Base-by-base conservation (phyloP, 179 eudicot species). In the Monotropa hypopitys region DNA sequence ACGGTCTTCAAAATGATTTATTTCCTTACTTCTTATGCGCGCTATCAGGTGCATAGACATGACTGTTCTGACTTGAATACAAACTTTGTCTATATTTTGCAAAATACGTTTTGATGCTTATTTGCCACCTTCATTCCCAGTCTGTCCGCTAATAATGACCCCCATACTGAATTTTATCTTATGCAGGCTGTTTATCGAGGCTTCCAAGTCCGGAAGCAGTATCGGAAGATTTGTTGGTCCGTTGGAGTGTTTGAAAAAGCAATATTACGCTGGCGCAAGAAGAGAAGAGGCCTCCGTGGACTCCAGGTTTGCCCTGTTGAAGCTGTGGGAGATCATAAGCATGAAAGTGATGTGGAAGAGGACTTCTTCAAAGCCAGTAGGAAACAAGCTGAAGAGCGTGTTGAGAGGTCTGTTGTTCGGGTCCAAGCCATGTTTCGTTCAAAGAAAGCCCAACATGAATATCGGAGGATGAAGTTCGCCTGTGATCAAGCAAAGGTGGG, bases 391-490 rank as follows among this genome's bases (percentile, higher is more conserved):
- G 97, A 91, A 82, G 91, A 86, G 78, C 97, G 97, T 56, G 88
- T 93, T 69, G 99, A 91, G 73, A 91, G 89, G 68, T 90, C 98
- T 78, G 96, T 93, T 23, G 94, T 89, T 23, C 81, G 88, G 53
- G 96, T 93, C 75, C 99, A 93, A 80, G 90, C 97, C 38, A 90
- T 95, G 99, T 95, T 95, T 65, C 92, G 99, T 46, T 95, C 99
- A 67, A 90, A 81, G 78, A 87, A 78, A 80, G 97, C 97, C n/a
- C 98, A 93, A 69, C 86, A 87, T 85, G 98, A 91, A 69, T 95
- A 95, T 84, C 84, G 84, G 40, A 91, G 89, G 84, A 91, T 95
- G 96, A 95, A 93, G 84, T 74, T 91, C 56, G 90, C 89, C 76
- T 88, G 89, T 75, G 77, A 76, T 70, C 80, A 82, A 79, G 98